Percentiles rank a stretch among this genome's conserved stretches.
phyloP scores from a whole-genome alignment of 1,139 yeast genomes.

The Schwanniomyces etchellsii region DNA sequence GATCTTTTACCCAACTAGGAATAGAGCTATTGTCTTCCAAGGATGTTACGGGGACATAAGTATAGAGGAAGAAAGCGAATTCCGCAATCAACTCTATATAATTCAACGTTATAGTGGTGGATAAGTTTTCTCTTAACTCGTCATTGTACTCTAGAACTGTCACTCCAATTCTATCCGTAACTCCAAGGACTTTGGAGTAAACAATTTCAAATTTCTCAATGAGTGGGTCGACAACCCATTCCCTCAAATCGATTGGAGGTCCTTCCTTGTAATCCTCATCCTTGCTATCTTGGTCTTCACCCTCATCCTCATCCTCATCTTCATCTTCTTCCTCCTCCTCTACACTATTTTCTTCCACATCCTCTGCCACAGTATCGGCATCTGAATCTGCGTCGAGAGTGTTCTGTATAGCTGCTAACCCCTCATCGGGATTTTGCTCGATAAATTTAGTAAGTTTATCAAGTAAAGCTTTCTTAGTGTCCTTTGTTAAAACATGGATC shows the following conservation, averaged over 20 bases:
- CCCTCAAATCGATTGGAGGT: constrained; percentile 39
- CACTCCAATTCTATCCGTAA: constrained; percentile 35
- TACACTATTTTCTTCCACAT: constrained; percentile 16
- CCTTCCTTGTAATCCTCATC: constrained; percentile 30
- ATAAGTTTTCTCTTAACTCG: constrained; percentile 43
- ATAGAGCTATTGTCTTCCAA: constrained; percentile 32
- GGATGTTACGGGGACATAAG: constrained; percentile 33
- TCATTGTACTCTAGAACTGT: constrained; percentile 38
- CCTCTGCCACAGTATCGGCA: constrained; percentile 7
- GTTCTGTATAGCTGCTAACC: constrained; percentile 23
- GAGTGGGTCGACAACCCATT: constrained; percentile 33
- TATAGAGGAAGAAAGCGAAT: constrained; percentile 27
- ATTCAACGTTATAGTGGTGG: constrained; percentile 44
- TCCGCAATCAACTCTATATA: constrained; percentile 37
- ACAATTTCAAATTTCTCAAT: constrained; percentile 25
- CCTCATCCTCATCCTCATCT: constrained; percentile 17
- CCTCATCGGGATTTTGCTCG: constrained; percentile 33
- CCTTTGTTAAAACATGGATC: constrained; percentile 29
- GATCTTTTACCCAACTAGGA: constrained; percentile 35
- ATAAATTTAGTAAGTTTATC: constrained; percentile 36
- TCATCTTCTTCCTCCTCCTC: constrained; percentile 18
- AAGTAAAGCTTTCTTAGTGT: constrained; percentile 38
- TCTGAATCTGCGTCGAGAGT: constrained; percentile 12
- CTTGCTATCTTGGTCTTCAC: constrained; percentile 20
- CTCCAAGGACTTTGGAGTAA: constrained; percentile 24